Conservation (phyloP, 2,329 filamentous ascomycete genomes). For the Colletotrichum sp. region DNA sequence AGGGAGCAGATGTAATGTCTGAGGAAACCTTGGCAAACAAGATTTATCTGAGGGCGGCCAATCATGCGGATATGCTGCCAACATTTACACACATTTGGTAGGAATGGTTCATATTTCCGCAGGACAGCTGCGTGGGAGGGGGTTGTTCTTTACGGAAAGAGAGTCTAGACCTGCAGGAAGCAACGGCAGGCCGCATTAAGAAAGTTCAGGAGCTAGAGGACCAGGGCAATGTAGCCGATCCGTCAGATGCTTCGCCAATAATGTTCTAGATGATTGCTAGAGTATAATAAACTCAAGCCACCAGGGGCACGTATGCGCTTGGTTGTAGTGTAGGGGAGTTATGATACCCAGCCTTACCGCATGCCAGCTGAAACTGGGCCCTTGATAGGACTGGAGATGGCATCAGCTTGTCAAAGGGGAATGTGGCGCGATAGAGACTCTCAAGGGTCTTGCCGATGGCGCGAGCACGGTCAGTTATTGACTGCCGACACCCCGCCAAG, state of each 20-base stretch:
- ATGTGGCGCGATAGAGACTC: not conserved
- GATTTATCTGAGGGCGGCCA: not conserved
- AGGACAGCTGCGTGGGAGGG: not conserved
- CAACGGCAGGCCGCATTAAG: not conserved
- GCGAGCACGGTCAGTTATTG: not conserved
- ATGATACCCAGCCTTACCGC: not conserved
- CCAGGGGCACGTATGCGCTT: not conserved
- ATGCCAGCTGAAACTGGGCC: not conserved
- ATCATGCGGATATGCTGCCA: not conserved
- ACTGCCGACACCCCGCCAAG: not conserved
- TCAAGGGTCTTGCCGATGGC: not conserved
- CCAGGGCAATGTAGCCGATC: not conserved
- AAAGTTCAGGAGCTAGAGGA: not conserved
- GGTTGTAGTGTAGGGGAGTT: not conserved
- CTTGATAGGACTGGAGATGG: not conserved
- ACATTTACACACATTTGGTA: not conserved
- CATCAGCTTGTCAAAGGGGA: not conserved
- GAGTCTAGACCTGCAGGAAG: not conserved
- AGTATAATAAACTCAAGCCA: not conserved
- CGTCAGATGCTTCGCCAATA: not conserved
- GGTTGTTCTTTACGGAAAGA: not conserved
- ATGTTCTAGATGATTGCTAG: not conserved
- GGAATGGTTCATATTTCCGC: not conserved
- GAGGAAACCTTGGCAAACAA: not conserved
- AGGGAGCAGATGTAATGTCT: not conserved